Conservation (phyloP, 2,329 filamentous ascomycete species). For the Clonostachys rhizophaga region DNA sequence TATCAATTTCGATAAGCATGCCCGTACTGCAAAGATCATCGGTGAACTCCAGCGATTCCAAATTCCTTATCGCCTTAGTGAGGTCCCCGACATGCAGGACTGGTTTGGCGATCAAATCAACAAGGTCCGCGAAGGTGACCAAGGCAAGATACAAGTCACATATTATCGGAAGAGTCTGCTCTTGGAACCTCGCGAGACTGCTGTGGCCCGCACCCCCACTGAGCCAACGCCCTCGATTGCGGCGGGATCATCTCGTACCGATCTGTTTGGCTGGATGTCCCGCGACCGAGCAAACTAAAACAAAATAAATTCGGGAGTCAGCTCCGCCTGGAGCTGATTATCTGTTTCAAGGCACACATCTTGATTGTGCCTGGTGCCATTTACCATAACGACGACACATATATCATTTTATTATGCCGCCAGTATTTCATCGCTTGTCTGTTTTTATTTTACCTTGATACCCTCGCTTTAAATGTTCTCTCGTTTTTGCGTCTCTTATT, state of each 20-base stretch:
- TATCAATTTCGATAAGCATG: conserved; percentile 98
- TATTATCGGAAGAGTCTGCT: conserved; percentile 80
- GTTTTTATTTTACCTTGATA: conserved; percentile 12
- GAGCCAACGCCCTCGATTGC: conserved; percentile 22
- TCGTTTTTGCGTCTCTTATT: conserved; percentile 3
- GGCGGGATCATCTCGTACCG: conserved; percentile 23
- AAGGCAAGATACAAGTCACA: conserved; percentile 52
- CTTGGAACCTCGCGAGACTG: conserved; percentile 68
- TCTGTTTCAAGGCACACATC: neutral
- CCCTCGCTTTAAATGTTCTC: conserved; percentile 5
- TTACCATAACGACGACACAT: neutral
- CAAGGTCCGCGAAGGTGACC: conserved; percentile 61
- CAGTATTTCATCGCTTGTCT: conserved; percentile 11
- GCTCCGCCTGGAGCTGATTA: neutral
- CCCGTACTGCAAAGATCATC: conserved; percentile 90
- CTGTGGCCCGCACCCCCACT: conserved; percentile 17
- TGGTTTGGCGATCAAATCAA: conserved; percentile 84
- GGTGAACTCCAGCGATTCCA: conserved; percentile 95
- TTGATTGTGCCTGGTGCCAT: neutral
- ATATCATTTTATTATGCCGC: no score
- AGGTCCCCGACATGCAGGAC: conserved; percentile 84
- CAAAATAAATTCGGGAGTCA: conserved; percentile 4
- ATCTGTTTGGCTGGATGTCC: conserved; percentile 47
- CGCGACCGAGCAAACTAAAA: conserved; percentile 33
- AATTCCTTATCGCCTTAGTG: conserved; percentile 79